These are phyloP conservation scores for Spizellomyces punctatus DNA, from an alignment of 192 early-diverging fungal genomes.

Conservation along the genomic window DNA sequence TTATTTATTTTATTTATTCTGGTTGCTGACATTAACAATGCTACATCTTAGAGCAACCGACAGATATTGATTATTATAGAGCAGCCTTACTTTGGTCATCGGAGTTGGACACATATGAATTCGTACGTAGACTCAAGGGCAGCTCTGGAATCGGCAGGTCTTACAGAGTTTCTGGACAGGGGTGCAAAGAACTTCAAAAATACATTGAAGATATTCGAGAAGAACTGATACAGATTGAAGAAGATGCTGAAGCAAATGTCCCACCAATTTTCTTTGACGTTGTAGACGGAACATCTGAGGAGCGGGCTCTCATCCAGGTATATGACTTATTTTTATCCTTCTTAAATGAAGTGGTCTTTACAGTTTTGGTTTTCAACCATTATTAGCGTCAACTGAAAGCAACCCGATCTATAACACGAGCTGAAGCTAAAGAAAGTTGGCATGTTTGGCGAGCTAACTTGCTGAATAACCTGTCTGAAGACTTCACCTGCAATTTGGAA, in stretches of 20 bases:
- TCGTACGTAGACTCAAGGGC: conserved; percentile 14
- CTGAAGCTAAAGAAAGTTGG: conserved; percentile 39
- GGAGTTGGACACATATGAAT: conserved; percentile 39
- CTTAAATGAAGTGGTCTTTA: too few species aligned
- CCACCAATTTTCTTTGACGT: conserved; percentile 38
- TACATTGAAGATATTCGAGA: conserved; percentile 31
- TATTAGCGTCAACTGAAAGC: conserved; percentile 32
- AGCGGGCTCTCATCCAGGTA: conserved; percentile 9
- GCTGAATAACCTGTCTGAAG: conserved; percentile 20
- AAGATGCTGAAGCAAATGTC: conserved; percentile 16
- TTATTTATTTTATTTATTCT: background rate
- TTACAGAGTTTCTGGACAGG: conserved; percentile 6
- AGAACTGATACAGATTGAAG: conserved; percentile 26
- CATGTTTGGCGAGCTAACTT: conserved; percentile 36
- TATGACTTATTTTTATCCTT: too few species aligned
- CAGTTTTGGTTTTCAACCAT: background rate
- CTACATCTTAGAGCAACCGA: background rate
- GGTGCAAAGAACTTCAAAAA: conserved; percentile 32
- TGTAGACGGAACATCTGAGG: conserved; percentile 17
- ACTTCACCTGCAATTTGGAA: conserved; percentile 17
- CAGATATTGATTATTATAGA: conserved; percentile 27
- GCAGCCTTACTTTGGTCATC: conserved; percentile 40
- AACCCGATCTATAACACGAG: conserved; percentile 25
- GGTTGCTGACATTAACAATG: too few species aligned
- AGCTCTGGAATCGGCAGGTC: too few species aligned